Evolutionary conservation across 352 stramenopile species (phyloP).

Genomic region (Blastocystis sp.): DNA sequence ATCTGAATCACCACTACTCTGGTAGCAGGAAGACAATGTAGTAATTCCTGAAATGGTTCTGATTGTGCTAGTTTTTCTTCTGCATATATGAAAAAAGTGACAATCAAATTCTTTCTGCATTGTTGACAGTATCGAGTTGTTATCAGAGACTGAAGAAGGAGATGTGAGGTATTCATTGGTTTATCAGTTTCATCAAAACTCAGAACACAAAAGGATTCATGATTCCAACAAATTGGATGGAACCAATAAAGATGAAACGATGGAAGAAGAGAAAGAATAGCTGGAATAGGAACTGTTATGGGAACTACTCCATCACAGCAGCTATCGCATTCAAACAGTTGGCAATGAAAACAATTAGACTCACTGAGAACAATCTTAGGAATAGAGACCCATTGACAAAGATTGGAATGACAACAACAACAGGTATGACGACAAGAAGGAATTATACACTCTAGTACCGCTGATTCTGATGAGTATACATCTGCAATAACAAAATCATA

Average conservation of each 20-base stretch:
- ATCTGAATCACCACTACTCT: slow-evolving; percentile 18
- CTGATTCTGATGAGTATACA: neutral
- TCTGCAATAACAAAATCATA: slow-evolving; percentile 55
- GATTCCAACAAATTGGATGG: neutral
- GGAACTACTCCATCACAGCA: neutral
- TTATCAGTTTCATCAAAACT: neutral
- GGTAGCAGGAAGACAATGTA: neutral
- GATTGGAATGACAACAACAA: neutral
- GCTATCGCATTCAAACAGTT: neutral
- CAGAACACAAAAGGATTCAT: neutral
- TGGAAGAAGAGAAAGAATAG: neutral
- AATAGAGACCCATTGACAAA: neutral
- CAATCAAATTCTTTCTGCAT: neutral
- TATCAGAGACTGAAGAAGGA: neutral
- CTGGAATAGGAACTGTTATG: neutral
- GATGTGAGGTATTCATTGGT: neutral
- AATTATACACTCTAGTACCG: neutral
- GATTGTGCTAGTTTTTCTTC: neutral
- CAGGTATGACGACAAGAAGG: neutral
- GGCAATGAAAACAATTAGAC: neutral
- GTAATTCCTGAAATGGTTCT: neutral
- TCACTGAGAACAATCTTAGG: neutral
- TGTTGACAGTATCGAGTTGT: neutral
- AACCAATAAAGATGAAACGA: neutral
- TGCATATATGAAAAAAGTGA: neutral